Conservation (phyloP, 169 alveolate species). For the Eimeria necatrix region DNA sequence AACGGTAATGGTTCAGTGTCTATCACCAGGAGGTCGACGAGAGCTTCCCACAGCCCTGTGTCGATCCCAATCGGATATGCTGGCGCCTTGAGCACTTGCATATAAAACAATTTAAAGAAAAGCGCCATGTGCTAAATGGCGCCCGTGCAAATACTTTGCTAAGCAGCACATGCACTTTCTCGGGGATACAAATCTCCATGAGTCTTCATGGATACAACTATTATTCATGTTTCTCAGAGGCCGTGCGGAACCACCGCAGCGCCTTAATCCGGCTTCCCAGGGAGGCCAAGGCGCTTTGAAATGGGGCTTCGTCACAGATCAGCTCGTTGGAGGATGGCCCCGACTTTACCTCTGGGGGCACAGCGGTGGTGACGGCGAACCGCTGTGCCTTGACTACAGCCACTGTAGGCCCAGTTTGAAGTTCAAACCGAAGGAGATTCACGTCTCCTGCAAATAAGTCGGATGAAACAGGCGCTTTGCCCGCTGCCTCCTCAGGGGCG, state of each 20-base stretch:
- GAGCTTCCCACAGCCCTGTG: too few species aligned
- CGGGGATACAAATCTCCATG: too few species aligned
- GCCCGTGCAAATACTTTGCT: too few species aligned
- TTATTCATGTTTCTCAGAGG: too few species aligned
- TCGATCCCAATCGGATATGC: too few species aligned
- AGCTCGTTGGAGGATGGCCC: background rate
- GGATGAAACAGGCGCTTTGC: background rate
- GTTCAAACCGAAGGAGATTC: background rate
- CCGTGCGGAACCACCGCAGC: background rate
- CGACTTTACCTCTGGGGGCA: background rate
- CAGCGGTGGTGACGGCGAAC: conserved; percentile 2
- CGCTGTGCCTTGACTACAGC: background rate
- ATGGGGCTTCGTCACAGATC: background rate
- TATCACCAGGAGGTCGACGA: too few species aligned
- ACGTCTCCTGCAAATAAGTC: background rate
- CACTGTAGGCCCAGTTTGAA: background rate
- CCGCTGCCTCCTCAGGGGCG: background rate
- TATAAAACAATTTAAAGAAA: too few species aligned
- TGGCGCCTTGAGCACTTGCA: too few species aligned
- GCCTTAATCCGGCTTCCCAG: background rate
- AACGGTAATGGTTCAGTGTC: too few species aligned
- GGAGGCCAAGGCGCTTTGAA: background rate
- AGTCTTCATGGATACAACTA: too few species aligned
- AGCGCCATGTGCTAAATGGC: too few species aligned
- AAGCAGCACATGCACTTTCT: too few species aligned